Evolutionary conservation across 1,284 basidiomycete species (phyloP).

Genomic region (Cutaneotrichosporon sp.): DNA sequence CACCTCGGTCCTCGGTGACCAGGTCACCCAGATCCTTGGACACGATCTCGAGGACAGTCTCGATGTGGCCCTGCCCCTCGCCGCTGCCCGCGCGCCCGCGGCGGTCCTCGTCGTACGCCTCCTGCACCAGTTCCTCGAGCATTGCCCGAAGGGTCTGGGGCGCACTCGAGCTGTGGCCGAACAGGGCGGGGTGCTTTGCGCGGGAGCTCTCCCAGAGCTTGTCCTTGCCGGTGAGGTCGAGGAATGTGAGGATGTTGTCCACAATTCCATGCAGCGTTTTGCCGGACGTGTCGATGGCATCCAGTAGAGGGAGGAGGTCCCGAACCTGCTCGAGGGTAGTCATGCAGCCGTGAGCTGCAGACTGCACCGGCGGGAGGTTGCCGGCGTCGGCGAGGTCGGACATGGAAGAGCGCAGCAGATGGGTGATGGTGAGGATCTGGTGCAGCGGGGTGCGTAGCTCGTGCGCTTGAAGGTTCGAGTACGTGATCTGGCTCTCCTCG

Average conservation of each 20-base stretch:
- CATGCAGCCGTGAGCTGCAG: constrained; percentile 1
- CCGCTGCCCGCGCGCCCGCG: constrained; percentile 33
- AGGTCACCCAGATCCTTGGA: constrained; percentile 41
- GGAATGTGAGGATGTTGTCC: constrained; percentile 51
- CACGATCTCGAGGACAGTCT: constrained; percentile 49
- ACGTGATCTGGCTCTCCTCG: constrained; percentile 49
- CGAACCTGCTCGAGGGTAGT: constrained; percentile 41
- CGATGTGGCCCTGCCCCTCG: constrained; percentile 33
- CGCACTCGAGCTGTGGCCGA: constrained; percentile 22
- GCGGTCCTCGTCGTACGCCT: constrained; percentile 41
- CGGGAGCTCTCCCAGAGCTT: constrained; percentile 15
- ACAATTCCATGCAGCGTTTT: constrained; percentile 49
- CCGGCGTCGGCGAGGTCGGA: constrained; percentile 40
- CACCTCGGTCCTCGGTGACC: constrained; percentile 43
- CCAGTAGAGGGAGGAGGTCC: constrained; percentile 45
- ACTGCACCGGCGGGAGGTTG: not conserved
- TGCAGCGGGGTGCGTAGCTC: constrained; percentile 52
- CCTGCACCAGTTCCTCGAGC: constrained; percentile 46
- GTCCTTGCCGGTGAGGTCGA: constrained; percentile 42
- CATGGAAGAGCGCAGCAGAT: constrained; percentile 45
- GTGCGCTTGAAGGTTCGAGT: constrained; percentile 50
- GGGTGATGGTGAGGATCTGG: constrained; percentile 51
- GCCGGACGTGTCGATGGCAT: constrained; percentile 51
- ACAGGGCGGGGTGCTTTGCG: constrained; percentile 13
- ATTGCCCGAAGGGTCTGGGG: constrained; percentile 38